Evolutionary conservation across 768 basidiomycete species (phyloP), one percentile per base, ranked within the genome.

Genomic region (Psilocybe cyanescens): DNA sequence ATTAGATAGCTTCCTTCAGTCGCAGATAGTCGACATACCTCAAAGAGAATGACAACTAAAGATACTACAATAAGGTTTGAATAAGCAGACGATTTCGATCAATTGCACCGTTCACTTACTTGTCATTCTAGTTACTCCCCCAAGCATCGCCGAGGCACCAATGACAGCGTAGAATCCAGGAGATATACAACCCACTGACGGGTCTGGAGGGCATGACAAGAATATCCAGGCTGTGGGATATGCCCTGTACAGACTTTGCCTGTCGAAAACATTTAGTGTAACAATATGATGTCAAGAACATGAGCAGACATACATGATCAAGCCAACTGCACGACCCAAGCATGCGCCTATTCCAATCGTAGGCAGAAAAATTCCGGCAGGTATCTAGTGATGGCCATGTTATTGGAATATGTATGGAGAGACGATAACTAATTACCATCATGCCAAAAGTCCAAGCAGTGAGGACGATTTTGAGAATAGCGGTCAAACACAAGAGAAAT

Each of bases 361-460:
- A 14, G 90, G 90, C 24, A 91, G 72, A 72, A 91, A 91, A 28
- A 91, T 90, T 61, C 90, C 90, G 30, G 89, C 88, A 41, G 90
- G 90, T 35, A 91, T 76, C 89, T 91, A 64, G 28, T 29, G n/a
- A 28, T 19, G 52, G 24, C n/a, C 5, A 29, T 39, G 14, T 47
- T 30, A 30, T 29, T 48, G 14, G 8, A 44, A n/a, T 44, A 5
- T 12, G 6, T 41, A 30, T 19, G n/a, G 4, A 51, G 47, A 19
- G n/a, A 19, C 12, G 19, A 33, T 12, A 12, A 35, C 28, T 35
- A 8, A 75, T 58, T 64, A 88, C 89, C 86, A 86, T 88, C 86
- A 90, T 89, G 19, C 90, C 90, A 70, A 91, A 91, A 6, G 89
- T 90, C 88, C 89, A 91, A 6, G 88, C 84, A 30, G 90, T 91